A percentile compares a stretch with the other conserved stretches of the same genome.
phyloP scores from a whole-genome alignment of 2,329 filamentous ascomycete species.

The Cordyceps javanica region DNA sequence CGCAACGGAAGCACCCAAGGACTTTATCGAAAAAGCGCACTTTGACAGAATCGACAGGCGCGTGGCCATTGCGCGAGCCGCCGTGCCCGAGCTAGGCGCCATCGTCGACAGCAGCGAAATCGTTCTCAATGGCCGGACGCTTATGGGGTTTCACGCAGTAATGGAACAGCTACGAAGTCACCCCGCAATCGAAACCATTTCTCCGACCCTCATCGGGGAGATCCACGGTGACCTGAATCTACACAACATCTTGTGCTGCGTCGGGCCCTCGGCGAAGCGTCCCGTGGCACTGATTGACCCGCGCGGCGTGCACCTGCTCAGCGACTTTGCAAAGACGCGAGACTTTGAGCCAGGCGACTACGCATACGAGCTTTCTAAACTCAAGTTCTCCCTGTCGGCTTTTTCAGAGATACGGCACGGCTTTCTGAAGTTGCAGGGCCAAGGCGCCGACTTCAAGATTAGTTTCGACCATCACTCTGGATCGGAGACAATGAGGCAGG shows the following conservation, averaged over 20 bases:
- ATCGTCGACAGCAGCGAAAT: constrained; percentile 4
- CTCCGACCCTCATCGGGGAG: background rate
- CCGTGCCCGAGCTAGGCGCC: background rate
- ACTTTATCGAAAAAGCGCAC: constrained; percentile 11
- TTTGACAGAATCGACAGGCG: constrained; percentile 8
- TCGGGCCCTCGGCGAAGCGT: background rate
- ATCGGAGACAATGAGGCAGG: constrained; percentile 4
- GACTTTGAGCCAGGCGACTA: constrained; percentile 12
- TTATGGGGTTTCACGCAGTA: background rate
- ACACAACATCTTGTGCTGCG: constrained; percentile 8
- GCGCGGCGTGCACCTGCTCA: constrained; percentile 11
- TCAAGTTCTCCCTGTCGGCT: constrained; percentile 6
- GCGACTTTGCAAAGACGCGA: constrained; percentile 3
- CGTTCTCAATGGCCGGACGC: constrained; percentile 4
- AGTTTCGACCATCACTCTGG: background rate
- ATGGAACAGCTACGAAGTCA: background rate
- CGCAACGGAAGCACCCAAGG: background rate
- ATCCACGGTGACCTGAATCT: constrained; percentile 11
- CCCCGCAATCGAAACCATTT: background rate
- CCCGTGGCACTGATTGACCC: constrained; percentile 8
- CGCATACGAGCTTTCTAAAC: constrained; percentile 7
- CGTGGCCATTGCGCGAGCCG: constrained; percentile 5
- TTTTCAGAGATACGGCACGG: constrained; percentile 9
- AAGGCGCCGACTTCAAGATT: background rate
- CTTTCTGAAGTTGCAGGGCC: background rate